Evolutionary conservation across 2,329 filamentous ascomycete genomes (phyloP), one percentile per base, ranked within the genome.

Genomic region (Fusarium sp.): DNA sequence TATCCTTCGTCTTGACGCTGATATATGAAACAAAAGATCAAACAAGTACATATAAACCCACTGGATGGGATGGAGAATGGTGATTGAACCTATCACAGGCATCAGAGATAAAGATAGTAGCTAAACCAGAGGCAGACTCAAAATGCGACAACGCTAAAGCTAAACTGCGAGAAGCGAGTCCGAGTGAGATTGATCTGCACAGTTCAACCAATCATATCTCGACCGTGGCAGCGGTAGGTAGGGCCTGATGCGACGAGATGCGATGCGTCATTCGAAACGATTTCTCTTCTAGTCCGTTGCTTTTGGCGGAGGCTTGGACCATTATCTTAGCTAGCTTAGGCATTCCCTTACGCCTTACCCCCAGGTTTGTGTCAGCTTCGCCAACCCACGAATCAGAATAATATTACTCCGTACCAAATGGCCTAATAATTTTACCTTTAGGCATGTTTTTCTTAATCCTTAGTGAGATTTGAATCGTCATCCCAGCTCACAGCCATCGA

Each of bases 151-250:
- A 60, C 56, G 46, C 57, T 33, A 55, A 20, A n/a, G 44, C 29
- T 33, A 46, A 38, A 56, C 33, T 59, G 52, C 60, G 60, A 65
- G 41, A 54, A 60, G 62, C 62, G 62, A 65, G 53, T 65, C 61
- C 61, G 62, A 65, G 26, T 49, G 28, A 37, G 24, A 39, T 21
- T 47, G 24, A 38, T 55, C 37, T 42, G 20, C 18, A 21, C 6
- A 21, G n/a, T 20, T 15, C 29, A n/a, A 21, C 62, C 62, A 65
- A 65, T 65, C 44, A 60, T 1, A 44, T 24, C 39, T 26, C 26
- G 13, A 9, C 21, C 8, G 18, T 31, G 28, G 54, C 18, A 50
- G 20, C 33, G 48, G 10, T 29, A 15, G 24, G 24, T 43, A 29
- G 21, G 24, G 23, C 44, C 31, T 23, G n/a, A 20, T 21, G 24